Percentiles rank a stretch among this genome's conserved stretches.
phyloP scores from a whole-genome alignment of 139 green algal genomes.

The Trebouxia sp. region DNA sequence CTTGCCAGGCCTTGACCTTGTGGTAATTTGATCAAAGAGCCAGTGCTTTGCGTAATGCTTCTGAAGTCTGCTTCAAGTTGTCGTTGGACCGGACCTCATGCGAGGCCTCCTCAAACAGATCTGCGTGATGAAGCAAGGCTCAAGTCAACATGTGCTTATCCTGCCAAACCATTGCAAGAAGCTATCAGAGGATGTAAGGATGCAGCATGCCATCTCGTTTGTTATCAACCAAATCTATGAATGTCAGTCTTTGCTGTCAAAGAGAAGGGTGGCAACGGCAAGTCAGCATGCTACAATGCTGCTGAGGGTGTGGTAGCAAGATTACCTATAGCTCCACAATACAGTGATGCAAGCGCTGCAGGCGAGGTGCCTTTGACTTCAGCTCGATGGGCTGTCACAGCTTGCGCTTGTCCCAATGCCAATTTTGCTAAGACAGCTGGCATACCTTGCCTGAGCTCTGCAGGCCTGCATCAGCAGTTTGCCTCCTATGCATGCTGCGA shows the following conservation, averaged over 20 bases:
- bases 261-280: neutral
- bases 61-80: neutral
- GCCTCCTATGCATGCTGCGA: neutral
- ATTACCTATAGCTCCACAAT: constrained; percentile 21
- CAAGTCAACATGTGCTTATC: too few relatives aligned
- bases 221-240: too few relatives aligned
- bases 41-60: constrained; percentile 15
- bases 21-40: constrained; percentile 9
- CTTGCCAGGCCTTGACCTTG: neutral
- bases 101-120: constrained; percentile 29
- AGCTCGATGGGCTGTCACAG: constrained; percentile 37
- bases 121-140: neutral
- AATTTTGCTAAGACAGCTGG: neutral
- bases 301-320: too few relatives aligned
- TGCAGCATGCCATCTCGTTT: neutral
- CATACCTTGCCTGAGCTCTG: constrained; percentile 14
- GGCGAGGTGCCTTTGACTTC: constrained; percentile 31
- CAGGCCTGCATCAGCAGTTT: constrained; percentile 7
- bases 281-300: neutral
- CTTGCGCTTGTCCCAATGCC: constrained; percentile 37
- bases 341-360: constrained; percentile 16
- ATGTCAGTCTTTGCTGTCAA: neutral
- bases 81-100: neutral
- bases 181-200: neutral
- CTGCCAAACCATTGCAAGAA: neutral